Evolutionary conservation across 2,329 filamentous ascomycete genomes (phyloP), one percentile per base, ranked within the genome.

Genomic region (Parascedosporium putredinis): DNA sequence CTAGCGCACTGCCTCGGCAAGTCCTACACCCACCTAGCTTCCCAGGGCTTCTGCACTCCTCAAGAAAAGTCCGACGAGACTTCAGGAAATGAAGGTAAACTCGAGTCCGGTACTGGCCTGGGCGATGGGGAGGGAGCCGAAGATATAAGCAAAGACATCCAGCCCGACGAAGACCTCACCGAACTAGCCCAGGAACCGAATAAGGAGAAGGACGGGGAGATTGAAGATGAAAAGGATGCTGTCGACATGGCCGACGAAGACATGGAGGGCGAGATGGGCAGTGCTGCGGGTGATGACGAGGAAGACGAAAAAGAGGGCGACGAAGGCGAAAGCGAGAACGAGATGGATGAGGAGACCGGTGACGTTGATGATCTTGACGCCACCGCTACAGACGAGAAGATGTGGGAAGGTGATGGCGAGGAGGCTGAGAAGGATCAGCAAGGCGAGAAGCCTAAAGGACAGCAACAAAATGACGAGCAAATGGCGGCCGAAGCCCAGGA

Each of bases 101-200:
- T 96, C 25, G 91, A 98, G 65, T 82, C 81, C 33, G 94, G 94
- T 14, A 97, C 90, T 9, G 94, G 93, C 29, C 80, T 98, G 22
- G 94, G 93, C 18, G 93, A 96, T 43, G 94, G 93, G 9, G 87
- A 96, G 64, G 94, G 91, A 16, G 90, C 86, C 4, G 90, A 98
- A 62, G 91, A 98, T 64, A 97, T 98, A 55, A 97, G 90, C 67
- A 97, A 98, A 63, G 93, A 98, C 60, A 85, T 98, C 44, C 81
- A 87, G 55, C 84, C 91, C 14, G 91, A 98, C 53, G 93, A 99
- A 63, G 90, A 98, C 62, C 70, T 98, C 4, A 82, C 86, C 0
- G 93, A 98, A 57, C 73, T 98, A 42, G 91, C 93, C 0, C 88
- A 96, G 62, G 86, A 96, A 59, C 77, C 82, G 38, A 84, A 87